These are phyloP conservation scores for Endocalyx cinctus DNA, from an alignment of 2,329 filamentous ascomycete genomes.

Conservation along the genomic window DNA sequence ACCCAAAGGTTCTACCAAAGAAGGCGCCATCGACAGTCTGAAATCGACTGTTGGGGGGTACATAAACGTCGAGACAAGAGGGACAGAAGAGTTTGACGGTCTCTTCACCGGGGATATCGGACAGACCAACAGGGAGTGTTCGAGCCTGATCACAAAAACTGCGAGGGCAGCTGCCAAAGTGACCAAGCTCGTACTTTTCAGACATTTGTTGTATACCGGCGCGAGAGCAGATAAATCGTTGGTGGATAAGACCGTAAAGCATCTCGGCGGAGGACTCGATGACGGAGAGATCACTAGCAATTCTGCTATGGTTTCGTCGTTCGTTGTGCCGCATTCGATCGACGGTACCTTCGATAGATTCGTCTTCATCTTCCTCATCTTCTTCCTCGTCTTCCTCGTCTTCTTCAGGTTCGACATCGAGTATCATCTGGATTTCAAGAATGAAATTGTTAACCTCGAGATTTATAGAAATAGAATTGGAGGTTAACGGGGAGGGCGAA, in stretches of 20 bases:
- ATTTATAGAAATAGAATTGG: not conserved
- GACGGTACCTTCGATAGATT: conserved; percentile 61
- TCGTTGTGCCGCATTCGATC: conserved; percentile 53
- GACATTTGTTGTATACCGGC: conserved; percentile 98
- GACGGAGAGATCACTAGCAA: conserved; percentile 88
- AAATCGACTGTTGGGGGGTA: conserved; percentile 93
- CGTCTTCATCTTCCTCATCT: conserved; percentile 67
- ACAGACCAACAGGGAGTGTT: conserved; percentile 87
- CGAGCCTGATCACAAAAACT: conserved; percentile 87
- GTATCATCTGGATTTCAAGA: conserved; percentile 83
- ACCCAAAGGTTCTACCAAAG: conserved; percentile 95
- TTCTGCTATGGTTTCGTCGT: conserved; percentile 73
- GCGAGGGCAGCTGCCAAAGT: conserved; percentile 94
- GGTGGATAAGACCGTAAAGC: conserved; percentile 96
- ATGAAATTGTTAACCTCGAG: conserved; percentile 10
- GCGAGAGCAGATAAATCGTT: conserved; percentile 94
- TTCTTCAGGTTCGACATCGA: conserved; percentile 96
- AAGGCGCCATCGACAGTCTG: conserved; percentile 97
- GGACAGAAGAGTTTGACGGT: conserved; percentile 99
- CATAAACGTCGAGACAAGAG: conserved; percentile 93
- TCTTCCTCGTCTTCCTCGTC: conserved; percentile 82
- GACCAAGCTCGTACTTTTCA: conserved; percentile 95
- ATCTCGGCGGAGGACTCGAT: conserved; percentile 98
- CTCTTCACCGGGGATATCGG: conserved; percentile 91
- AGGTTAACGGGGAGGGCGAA: not conserved